phyloP scores from a whole-genome alignment of 441 rosid genomes.

The Omphalea diandra region DNA sequence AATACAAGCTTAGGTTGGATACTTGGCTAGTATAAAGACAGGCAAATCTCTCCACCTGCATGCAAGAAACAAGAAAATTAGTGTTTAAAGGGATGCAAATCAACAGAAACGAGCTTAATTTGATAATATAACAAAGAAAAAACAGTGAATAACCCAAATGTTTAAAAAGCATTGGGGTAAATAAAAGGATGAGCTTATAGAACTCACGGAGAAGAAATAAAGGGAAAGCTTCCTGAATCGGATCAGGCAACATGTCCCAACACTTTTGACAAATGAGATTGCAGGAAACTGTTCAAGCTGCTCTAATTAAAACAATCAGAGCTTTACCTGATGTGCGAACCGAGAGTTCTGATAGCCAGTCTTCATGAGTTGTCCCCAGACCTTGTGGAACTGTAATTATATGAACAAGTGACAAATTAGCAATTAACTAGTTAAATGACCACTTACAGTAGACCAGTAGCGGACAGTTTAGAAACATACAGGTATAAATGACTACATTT shows the following conservation, averaged over 20 bases:
- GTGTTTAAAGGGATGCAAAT: not conserved
- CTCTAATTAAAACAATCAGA: not conserved
- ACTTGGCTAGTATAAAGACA: conserved; percentile 96
- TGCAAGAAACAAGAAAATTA: not conserved
- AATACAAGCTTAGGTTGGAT: conserved; percentile 83
- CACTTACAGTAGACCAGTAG: not conserved
- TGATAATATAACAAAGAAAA: too few species aligned
- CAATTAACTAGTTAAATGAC: not conserved
- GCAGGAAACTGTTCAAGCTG: not conserved
- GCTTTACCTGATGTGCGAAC: conserved; percentile 92
- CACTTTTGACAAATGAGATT: not conserved
- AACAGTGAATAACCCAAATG: not conserved
- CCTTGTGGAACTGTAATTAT: conserved; percentile 70
- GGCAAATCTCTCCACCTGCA: conserved; percentile 98
- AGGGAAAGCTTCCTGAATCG: not conserved
- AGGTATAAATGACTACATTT: conserved; percentile 5
- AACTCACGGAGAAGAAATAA: too few species aligned
- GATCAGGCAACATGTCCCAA: not conserved
- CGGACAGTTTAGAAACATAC: not conserved
- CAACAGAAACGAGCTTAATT: not conserved
- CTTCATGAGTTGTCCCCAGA: conserved; percentile 99
- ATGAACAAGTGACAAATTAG: not conserved
- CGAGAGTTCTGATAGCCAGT: conserved; percentile 98
- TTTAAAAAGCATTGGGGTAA: not conserved
- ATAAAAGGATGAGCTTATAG: not conserved